Conservation (phyloP, 1,139 yeast genomes). For the Candida gigantensis region DNA sequence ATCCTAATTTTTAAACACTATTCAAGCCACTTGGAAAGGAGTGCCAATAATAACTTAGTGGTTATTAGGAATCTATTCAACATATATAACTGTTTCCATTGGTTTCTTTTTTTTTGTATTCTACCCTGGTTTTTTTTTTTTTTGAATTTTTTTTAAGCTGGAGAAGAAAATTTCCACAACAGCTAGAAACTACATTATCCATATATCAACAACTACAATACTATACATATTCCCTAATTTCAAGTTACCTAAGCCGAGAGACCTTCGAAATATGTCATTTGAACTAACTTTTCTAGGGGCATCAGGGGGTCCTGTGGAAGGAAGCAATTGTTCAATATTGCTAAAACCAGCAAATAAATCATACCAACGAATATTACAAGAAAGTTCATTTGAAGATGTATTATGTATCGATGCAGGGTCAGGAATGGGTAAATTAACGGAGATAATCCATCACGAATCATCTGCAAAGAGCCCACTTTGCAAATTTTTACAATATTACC, state of each 20-base stretch:
- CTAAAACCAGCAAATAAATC: constrained; percentile 54
- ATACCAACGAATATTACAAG: constrained; percentile 35
- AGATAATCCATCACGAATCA: constrained; percentile 42
- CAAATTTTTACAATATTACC: constrained; percentile 25
- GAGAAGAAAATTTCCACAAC: too few species aligned
- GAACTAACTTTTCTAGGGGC: constrained; percentile 65
- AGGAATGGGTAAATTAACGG: constrained; percentile 60
- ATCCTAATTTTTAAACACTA: too few species aligned
- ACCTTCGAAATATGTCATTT: too few species aligned
- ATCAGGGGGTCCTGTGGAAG: constrained; percentile 78
- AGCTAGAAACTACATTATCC: background rate
- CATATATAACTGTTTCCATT: too few species aligned
- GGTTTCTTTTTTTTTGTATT: too few species aligned
- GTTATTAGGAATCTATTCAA: too few species aligned
- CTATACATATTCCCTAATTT: too few species aligned
- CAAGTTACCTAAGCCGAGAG: background rate
- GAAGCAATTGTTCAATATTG: constrained; percentile 64
- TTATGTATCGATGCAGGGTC: constrained; percentile 80
- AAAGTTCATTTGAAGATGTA: constrained; percentile 35
- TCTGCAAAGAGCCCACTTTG: constrained; percentile 13
- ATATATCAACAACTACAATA: background rate
- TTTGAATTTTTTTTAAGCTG: too few species aligned
- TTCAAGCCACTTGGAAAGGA: too few species aligned
- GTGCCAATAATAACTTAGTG: too few species aligned
- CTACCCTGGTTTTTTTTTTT: too few species aligned